Base-by-base conservation (phyloP, 106 monocot species). In the Dactylorhiza incarnata region DNA sequence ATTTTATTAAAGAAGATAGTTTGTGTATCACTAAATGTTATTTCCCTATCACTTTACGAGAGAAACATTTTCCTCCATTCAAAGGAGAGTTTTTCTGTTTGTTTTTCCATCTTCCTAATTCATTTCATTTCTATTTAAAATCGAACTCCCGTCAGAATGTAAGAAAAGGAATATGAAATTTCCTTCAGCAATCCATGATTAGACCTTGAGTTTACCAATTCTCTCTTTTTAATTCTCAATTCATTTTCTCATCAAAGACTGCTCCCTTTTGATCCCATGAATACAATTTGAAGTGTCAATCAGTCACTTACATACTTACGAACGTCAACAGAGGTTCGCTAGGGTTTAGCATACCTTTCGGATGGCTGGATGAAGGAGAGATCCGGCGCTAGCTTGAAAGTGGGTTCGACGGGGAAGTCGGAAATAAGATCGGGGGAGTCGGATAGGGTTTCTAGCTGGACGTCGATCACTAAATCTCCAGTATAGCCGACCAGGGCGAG, bases 401-500 rank as follows among this genome's bases (percentile, higher is more conserved):
- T 82, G 72, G 92, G 87, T 47, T 76, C 82, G 47, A 75, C 68
- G 24, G 83, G 79, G 46, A 61, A 63, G 56, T 62, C 75, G 23
- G 59, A 20, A 45, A 11, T 52, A 49, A 50, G 7, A 26, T 73
- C 67, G 52, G 69, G 65, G 52, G 20, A 53, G 7, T 81, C 45
- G 48, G 75, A 77, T 56, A 90, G 88, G 77, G 84, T 70, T 77
- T 85, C 76, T 2, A 55, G 73, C 49, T 61, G 84, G 66, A 84
- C 87, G 74, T 99, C 97, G 74, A 91, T 79, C 29, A 99, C 86
- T 68, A 99, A 85, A 76, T 99, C 97, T 12, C 97, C 97, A 7
- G 94, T 99, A 86, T 81, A 89, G 3, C 97, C 94, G 0, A 94
- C 61, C 8, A 99, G 86, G 50, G 94, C 84, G 16, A 99, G 83